Conservation (phyloP, 1,284 basidiomycete species). For the Cryptococcus sp. region DNA sequence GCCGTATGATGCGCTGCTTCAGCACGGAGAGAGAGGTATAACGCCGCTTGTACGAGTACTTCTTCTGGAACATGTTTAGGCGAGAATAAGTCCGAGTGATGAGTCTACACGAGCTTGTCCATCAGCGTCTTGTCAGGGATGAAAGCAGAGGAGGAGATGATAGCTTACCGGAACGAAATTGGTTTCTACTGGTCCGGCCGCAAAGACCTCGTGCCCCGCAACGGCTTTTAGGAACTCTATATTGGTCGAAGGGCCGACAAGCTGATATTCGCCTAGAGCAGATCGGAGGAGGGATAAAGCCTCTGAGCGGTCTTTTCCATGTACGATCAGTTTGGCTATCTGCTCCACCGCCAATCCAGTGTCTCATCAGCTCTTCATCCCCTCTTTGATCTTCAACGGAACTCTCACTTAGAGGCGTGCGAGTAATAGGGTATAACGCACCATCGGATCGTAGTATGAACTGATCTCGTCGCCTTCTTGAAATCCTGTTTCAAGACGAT, state of each 20-base stretch:
- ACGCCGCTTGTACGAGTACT: slow-evolving; percentile 72
- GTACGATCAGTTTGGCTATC: slow-evolving; percentile 69
- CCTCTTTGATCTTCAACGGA: too few species aligned
- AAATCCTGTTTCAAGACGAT: slow-evolving; percentile 91
- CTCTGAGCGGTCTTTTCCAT: slow-evolving; percentile 81
- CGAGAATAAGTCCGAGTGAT: slow-evolving; percentile 74
- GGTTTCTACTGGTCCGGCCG: slow-evolving; percentile 82
- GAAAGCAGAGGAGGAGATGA: not conserved
- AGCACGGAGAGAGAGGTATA: slow-evolving; percentile 65
- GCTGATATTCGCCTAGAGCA: slow-evolving; percentile 82
- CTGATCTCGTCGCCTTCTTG: slow-evolving; percentile 81
- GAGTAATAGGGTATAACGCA: too few species aligned
- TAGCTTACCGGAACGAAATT: slow-evolving; percentile 77
- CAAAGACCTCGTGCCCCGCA: slow-evolving; percentile 74
- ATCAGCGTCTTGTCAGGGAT: not conserved
- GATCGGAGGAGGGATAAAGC: slow-evolving; percentile 76
- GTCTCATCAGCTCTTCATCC: too few species aligned
- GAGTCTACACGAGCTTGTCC: slow-evolving; percentile 61
- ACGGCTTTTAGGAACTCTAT: slow-evolving; percentile 81
- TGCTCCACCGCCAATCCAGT: slow-evolving; percentile 4
- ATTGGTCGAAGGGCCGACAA: slow-evolving; percentile 89
- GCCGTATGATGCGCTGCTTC: slow-evolving; percentile 12
- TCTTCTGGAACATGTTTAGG: slow-evolving; percentile 62
- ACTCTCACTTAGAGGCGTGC: too few species aligned
- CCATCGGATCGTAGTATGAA: slow-evolving; percentile 93